These are phyloP conservation scores for Tephrocybe sp. DNA, from an alignment of 768 basidiomycete genomes.

Conservation along the genomic window DNA sequence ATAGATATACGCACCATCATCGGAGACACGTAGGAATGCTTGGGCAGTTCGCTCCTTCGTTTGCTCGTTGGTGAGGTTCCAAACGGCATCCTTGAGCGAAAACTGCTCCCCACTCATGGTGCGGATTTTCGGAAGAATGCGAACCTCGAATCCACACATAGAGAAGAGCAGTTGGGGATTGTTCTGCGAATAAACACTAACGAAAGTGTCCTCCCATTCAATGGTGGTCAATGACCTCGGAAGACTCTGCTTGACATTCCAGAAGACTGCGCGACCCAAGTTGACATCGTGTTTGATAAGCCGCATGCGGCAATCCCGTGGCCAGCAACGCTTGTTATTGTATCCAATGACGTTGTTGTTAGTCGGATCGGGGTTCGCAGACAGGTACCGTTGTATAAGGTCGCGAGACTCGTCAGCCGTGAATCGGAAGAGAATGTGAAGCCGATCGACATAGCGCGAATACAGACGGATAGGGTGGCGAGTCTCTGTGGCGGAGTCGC, in stretches of 20 bases:
- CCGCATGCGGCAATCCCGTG: constrained; percentile 97
- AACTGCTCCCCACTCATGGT: constrained; percentile 97
- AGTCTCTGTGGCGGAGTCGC: constrained; percentile 92
- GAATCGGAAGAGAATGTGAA: constrained; percentile 98
- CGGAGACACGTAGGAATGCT: constrained; percentile 96
- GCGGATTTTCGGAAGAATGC: constrained; percentile 94
- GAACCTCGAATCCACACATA: constrained; percentile 99
- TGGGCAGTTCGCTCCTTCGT: constrained; percentile 98
- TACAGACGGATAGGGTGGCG: constrained; percentile 98
- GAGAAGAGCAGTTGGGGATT: constrained; percentile 98
- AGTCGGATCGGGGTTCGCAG: constrained; percentile 96
- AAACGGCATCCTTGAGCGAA: constrained; percentile 93
- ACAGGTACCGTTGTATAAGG: constrained; percentile 96
- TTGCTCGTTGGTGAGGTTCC: constrained; percentile 96
- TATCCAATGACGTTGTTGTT: constrained; percentile 99
- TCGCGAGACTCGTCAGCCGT: constrained; percentile 96
- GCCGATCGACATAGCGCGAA: constrained; percentile 92
- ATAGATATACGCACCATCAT: constrained; percentile 62
- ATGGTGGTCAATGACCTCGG: constrained; percentile 96
- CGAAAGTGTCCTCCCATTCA: constrained; percentile 98
- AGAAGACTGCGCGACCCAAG: constrained; percentile 95
- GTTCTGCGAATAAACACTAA: constrained; percentile 95
- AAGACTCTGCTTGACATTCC: constrained; percentile 98
- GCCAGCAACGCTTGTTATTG: constrained; percentile 99
- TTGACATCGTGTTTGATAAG: constrained; percentile 99